A percentile compares a stretch with the other conserved stretches of the same genome.
These are phyloP conservation scores for Paraphaeosphaeria minitans DNA, from an alignment of 2,329 filamentous ascomycete species.

Conservation along the genomic window DNA sequence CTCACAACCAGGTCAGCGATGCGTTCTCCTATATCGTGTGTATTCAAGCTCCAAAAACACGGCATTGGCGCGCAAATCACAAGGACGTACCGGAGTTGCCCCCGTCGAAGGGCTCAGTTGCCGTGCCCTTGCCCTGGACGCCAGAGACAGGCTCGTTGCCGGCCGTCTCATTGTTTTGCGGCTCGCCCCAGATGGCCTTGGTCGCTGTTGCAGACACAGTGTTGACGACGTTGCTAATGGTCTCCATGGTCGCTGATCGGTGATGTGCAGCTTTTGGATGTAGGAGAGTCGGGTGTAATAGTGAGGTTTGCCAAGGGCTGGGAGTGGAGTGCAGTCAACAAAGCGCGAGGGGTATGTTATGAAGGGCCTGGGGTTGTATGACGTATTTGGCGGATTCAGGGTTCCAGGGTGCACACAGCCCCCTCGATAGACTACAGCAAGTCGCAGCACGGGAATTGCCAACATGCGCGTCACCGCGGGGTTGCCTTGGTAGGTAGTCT, in stretches of 20 bases:
- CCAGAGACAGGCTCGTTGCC: conserved; percentile 74
- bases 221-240: conserved; percentile 43
- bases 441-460: not conserved
- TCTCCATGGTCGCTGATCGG: conserved; percentile 40
- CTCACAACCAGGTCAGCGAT: not conserved
- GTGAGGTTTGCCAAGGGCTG: not conserved
- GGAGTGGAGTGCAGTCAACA: not conserved
- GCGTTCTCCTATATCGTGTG: not conserved
- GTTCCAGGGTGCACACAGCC: not conserved
- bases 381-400: not conserved
- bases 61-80: not conserved
- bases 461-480: conserved; percentile 6
- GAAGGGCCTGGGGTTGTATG: not conserved
- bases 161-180: conserved; percentile 43
- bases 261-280: not conserved
- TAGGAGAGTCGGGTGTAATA: not conserved
- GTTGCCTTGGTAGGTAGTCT: not conserved
- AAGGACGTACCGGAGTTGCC: conserved; percentile 67
- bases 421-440: not conserved
- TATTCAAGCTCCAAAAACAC: not conserved
- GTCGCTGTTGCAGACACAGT: conserved; percentile 39
- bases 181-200: conserved; percentile 47
- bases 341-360: conserved; percentile 1
- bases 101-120: conserved; percentile 76
- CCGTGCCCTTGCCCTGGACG: conserved; percentile 67